Conservation (phyloP, 768 basidiomycete species). For the Boletus sp. region DNA sequence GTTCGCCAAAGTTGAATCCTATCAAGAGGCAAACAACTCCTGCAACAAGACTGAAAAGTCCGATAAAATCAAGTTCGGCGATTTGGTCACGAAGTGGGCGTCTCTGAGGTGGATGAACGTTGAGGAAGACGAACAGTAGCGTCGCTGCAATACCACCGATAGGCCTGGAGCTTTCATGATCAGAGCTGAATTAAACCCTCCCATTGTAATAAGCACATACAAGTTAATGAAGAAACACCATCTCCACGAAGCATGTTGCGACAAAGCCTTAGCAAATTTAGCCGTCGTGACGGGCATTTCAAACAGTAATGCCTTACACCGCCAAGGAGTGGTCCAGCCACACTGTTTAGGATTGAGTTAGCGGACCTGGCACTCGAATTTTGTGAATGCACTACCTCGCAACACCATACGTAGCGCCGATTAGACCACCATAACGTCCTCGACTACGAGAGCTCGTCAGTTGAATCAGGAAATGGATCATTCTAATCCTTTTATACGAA, state of each 20-base stretch:
- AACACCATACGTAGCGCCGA: conserved; percentile 81
- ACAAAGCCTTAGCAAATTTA: conserved; percentile 46
- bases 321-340: conserved; percentile 76
- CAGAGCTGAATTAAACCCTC: not conserved
- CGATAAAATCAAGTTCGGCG: conserved; percentile 65
- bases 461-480: not conserved
- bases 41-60: conserved; percentile 55
- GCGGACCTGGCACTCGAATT: not conserved
- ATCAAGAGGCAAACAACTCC: conserved; percentile 67
- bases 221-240: conserved; percentile 80
- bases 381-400: conserved; percentile 35
- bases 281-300: not conserved
- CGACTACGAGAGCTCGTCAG: conserved; percentile 43
- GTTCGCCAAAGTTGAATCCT: conserved; percentile 69
- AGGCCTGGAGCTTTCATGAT: conserved; percentile 42
- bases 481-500: conserved; percentile 30
- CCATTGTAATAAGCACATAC: conserved; percentile 33
- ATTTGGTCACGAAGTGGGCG: conserved; percentile 55
- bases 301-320: conserved; percentile 50
- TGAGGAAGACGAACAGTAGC: conserved; percentile 68
- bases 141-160: conserved; percentile 61
- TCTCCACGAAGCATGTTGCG: conserved; percentile 74
- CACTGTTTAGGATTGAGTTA: conserved; percentile 33
- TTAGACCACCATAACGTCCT: conserved; percentile 70
- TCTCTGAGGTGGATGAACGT: conserved; percentile 66